Conservation (phyloP, 441 rosid species). For the Jatropha podagrica region DNA sequence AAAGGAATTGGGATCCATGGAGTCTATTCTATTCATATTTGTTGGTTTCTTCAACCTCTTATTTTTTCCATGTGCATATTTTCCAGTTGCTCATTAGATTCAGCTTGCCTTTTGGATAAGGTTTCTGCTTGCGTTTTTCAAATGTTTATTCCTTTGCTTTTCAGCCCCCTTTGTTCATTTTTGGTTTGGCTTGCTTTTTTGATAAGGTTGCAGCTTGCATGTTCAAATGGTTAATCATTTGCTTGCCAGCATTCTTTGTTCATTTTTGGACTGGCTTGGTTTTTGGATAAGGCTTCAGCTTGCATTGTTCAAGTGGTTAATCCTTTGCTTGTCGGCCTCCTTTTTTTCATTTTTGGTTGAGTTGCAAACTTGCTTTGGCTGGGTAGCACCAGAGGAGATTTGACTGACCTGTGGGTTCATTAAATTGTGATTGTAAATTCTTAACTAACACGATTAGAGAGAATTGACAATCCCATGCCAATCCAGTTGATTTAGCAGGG, state of each 20-base stretch:
- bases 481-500: not conserved
- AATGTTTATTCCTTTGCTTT: not conserved
- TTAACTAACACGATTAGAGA: not conserved
- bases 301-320: not conserved
- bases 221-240: not conserved
- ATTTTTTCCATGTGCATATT: not conserved
- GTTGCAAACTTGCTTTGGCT: not conserved
- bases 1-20: not conserved
- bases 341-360: not conserved
- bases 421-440: not conserved
- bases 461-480: not conserved
- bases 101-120: not conserved
- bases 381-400: not conserved
- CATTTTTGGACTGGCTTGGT: not conserved
- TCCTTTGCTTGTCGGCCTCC: not conserved
- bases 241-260: not conserved
- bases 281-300: not conserved
- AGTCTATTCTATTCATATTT: not conserved
- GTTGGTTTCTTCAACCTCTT: not conserved
- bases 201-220: not conserved
- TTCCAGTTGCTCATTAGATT: not conserved
- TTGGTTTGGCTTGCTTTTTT: not conserved
- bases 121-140: not conserved
- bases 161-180: not conserved
- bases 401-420: not conserved